Percentiles rank a stretch among this genome's conserved stretches.
Evolutionary conservation across 2,329 filamentous ascomycete genomes (phyloP).

Genomic region (Tolypocladium guangdongense): DNA sequence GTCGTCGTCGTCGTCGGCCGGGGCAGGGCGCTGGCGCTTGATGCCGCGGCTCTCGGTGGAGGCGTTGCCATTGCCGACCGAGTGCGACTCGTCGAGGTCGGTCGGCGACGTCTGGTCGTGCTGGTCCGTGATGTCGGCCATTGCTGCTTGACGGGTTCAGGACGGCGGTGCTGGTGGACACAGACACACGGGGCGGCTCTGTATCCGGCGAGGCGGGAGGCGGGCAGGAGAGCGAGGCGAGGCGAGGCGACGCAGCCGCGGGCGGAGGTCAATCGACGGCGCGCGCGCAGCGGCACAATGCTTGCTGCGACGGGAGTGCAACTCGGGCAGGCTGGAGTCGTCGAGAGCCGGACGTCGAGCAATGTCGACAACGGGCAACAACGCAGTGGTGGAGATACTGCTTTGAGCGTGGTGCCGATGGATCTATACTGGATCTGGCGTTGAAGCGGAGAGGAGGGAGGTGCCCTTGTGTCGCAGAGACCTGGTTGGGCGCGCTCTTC

Average conservation of each 20-base stretch:
- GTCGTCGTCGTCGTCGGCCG: slow-evolving; percentile 89
- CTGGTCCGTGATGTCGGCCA: slow-evolving; percentile 73
- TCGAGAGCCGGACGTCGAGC: not conserved
- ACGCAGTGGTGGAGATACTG: slow-evolving; percentile 48
- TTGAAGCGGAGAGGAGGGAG: slow-evolving; percentile 35
- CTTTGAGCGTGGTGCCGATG: slow-evolving; percentile 55
- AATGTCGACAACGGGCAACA: slow-evolving; percentile 35
- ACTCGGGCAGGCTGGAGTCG: slow-evolving; percentile 1
- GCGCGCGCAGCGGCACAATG: not conserved
- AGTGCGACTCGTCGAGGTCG: slow-evolving; percentile 62
- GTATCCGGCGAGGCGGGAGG: not conserved
- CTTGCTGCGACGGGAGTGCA: not conserved
- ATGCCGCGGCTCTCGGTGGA: slow-evolving; percentile 66
- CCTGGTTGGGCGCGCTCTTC: slow-evolving; percentile 37
- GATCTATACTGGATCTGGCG: slow-evolving; percentile 56
- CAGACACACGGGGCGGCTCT: not conserved
- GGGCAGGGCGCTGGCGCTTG: slow-evolving; percentile 77
- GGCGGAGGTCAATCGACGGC: not conserved
- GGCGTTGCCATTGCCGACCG: slow-evolving; percentile 62
- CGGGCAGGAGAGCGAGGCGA: not conserved
- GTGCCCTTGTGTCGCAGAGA: slow-evolving; percentile 42
- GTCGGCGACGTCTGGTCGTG: slow-evolving; percentile 66
- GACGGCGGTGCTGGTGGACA: slow-evolving; percentile 2
- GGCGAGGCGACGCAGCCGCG: not conserved
- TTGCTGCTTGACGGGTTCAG: slow-evolving; percentile 20